These are phyloP conservation scores for Russula sp. DNA, from an alignment of 768 basidiomycete genomes.

Conservation along the genomic window DNA sequence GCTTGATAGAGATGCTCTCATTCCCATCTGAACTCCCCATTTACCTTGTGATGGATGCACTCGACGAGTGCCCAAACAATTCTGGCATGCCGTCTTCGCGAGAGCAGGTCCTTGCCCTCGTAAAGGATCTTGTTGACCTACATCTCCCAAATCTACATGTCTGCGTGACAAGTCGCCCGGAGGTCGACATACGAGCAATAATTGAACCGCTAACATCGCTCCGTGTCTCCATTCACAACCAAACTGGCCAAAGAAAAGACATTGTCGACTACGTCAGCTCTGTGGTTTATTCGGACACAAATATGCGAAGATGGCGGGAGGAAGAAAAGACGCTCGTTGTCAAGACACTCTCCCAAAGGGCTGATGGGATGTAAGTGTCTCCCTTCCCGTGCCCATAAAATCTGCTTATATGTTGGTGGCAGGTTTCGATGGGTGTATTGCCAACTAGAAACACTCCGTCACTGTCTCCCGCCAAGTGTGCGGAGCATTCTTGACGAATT, in stretches of 20 bases:
- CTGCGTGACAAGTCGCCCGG: neutral
- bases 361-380: constrained; percentile 4
- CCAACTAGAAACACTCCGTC: constrained; percentile 4
- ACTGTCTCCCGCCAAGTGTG: neutral
- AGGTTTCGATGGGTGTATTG: constrained; percentile 5
- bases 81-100: neutral
- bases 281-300: neutral
- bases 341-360: constrained; percentile 1
- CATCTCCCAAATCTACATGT: neutral
- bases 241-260: constrained; percentile 4
- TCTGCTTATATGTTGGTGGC: neutral
- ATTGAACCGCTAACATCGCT: neutral
- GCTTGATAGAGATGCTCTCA: neutral
- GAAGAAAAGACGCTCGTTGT: constrained; percentile 7
- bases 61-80: constrained; percentile 7
- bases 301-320: constrained; percentile 10
- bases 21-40: neutral
- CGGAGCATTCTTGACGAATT: neutral
- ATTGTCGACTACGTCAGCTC: neutral
- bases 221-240: constrained; percentile 1
- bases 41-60: neutral
- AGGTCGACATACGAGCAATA: neutral
- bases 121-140: neutral
- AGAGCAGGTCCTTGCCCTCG: neutral
- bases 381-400: too few species aligned